Base-by-base conservation (phyloP, 345 rosid species). In the Brassica cretica region DNA sequence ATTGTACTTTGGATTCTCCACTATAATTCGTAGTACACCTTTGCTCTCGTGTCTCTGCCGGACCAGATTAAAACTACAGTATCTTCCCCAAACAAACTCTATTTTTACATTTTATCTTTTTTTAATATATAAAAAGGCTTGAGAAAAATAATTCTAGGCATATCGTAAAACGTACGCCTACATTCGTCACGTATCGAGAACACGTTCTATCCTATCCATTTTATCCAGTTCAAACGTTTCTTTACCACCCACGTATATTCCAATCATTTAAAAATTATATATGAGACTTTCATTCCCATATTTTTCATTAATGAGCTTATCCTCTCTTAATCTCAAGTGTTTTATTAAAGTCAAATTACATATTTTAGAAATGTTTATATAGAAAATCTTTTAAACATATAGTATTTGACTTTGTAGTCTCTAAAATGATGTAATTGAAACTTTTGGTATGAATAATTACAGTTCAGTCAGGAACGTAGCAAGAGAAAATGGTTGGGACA, bases 1-100 rank as follows among this genome's bases (percentile, higher is more conserved):
- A 67, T 6, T 78, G 77, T 33, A 68, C 82, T 33, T n/a, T 51
- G 35, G 78, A 68, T 73, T 68, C 78, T 67, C 72, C 74, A 35
- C 70, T 68, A 79, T 60, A 25, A 59, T 56, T 68, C 35, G 74
- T 68, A 61, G 33, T 61, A 68, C 73, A 78, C 46, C 12, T 78
- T 73, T 73, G 78, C 62, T 62, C 64, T 73, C 44, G 58, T 65
- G 15, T 51, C 21, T 14, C 41, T 66, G 29, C 61, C 68, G 5
- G 44, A 59, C 32, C 71, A n/a, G 63, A 78, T 66, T 71, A 37
- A 32, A 9, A 33, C 73, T 44, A 21, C 24, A 21, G 24, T 21
- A 19, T 68, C 37, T 61, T 19, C 19, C 72, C 66, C 46, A 56
- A 25, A 35, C 27, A 49, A 18, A 16, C 9, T 32, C 19, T 5